phyloP scores from a whole-genome alignment of 352 stramenopile genomes.

The Globisporangium spiculum region DNA sequence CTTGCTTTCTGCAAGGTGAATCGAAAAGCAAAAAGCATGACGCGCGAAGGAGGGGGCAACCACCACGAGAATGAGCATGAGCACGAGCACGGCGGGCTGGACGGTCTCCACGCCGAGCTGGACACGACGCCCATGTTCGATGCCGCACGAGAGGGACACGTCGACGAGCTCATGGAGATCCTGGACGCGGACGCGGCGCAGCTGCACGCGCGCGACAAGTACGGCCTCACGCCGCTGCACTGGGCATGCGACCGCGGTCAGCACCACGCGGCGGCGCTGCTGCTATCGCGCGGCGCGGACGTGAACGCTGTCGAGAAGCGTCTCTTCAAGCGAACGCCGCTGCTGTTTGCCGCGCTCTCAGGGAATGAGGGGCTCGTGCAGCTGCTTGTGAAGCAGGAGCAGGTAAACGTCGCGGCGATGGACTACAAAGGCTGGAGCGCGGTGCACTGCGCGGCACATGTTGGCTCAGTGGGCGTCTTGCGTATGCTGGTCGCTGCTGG shows the following conservation, averaged over 20 bases:
- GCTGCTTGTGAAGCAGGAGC: conserved; percentile 32
- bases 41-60: background rate
- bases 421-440: conserved; percentile 63
- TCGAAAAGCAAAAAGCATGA: background rate
- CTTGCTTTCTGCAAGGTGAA: background rate
- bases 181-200: conserved; percentile 29
- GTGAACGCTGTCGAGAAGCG: conserved; percentile 56
- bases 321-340: conserved; percentile 61
- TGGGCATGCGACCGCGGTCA: conserved; percentile 66
- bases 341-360: conserved; percentile 62
- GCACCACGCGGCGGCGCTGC: conserved; percentile 20
- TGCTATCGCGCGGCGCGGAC: conserved; percentile 43
- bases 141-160: conserved; percentile 43
- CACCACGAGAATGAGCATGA: background rate
- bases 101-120: conserved; percentile 61
- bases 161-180: conserved; percentile 35
- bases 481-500: conserved; percentile 24
- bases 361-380: conserved; percentile 30
- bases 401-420: conserved; percentile 32
- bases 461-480: conserved; percentile 25
- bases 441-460: conserved; percentile 56
- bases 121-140: conserved; percentile 63
- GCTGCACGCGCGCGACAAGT: conserved; percentile 54
- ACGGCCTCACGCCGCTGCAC: conserved; percentile 65
- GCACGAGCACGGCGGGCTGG: conserved; percentile 42